Conservation (phyloP, 257 asterid genomes). For the Ilex asprella region DNA sequence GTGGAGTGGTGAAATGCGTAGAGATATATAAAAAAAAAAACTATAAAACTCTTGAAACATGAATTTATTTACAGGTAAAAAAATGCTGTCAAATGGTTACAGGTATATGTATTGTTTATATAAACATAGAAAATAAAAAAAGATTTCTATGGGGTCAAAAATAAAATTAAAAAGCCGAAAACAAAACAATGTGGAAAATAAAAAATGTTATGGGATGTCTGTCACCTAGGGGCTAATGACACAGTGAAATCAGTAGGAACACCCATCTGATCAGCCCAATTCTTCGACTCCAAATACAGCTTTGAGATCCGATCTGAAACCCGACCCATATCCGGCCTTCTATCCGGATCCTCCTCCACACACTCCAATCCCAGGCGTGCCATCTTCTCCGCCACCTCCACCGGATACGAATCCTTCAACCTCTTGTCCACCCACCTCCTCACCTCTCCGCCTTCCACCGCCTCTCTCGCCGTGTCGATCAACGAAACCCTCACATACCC, state of each 20-base stretch:
- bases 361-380: conserved; percentile 63
- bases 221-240: conserved; percentile 33
- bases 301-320: conserved; percentile 62
- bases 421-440: conserved; percentile 50
- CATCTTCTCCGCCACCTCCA: conserved; percentile 68
- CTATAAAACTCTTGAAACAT: no score
- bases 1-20: background rate
- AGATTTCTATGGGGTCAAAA: no score
- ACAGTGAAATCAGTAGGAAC: conserved; percentile 26
- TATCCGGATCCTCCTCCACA: conserved; percentile 51
- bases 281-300: conserved; percentile 70
- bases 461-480: conserved; percentile 58
- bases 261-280: conserved; percentile 53
- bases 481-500: conserved; percentile 30
- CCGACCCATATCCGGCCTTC: conserved; percentile 76
- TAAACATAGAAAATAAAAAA: no score
- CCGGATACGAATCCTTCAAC: conserved; percentile 83
- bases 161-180: background rate
- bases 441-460: conserved; percentile 52
- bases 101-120: no score
- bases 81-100: no score
- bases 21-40: no score
- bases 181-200: background rate
- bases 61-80: no score
- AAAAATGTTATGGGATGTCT: no score